Percentiles rank a stretch among this genome's conserved stretches.
Conservation (phyloP, 257 asterid species). For the Ligustrum vulgare region DNA sequence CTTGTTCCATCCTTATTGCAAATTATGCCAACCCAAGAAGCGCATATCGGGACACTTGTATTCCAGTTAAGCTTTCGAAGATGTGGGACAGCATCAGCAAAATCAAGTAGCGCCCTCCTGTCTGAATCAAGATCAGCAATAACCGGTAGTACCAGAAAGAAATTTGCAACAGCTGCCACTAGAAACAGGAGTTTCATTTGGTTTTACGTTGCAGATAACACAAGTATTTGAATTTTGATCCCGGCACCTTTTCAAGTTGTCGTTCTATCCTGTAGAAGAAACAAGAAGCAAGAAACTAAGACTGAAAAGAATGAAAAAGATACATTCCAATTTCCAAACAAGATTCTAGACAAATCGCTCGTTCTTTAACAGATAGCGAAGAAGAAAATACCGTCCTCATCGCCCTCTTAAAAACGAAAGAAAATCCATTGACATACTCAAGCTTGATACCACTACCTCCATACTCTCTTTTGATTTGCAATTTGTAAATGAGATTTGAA, state of each 20-base stretch:
- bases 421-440: constrained; percentile 10
- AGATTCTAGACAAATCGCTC: neutral
- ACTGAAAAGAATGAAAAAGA: neutral
- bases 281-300: neutral
- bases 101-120: constrained; percentile 60
- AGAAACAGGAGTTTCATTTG: constrained; percentile 43
- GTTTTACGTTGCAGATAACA: constrained; percentile 9
- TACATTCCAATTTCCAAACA: neutral
- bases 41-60: constrained; percentile 42
- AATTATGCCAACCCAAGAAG: constrained; percentile 73
- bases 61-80: constrained; percentile 74
- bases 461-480: neutral
- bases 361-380: neutral
- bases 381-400: constrained; percentile 11
- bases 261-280: constrained; percentile 12
- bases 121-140: constrained; percentile 62
- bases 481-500: constrained; percentile 13
- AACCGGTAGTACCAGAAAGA: constrained; percentile 36
- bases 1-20: constrained; percentile 57
- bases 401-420: neutral
- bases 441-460: neutral
- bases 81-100: constrained; percentile 65
- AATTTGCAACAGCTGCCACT: constrained; percentile 29
- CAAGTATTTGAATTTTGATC: constrained; percentile 2
- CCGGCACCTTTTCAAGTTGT: constrained; percentile 11